Evolutionary conservation across 352 stramenopile species (phyloP).

Genomic region (Phytophthora melonis): DNA sequence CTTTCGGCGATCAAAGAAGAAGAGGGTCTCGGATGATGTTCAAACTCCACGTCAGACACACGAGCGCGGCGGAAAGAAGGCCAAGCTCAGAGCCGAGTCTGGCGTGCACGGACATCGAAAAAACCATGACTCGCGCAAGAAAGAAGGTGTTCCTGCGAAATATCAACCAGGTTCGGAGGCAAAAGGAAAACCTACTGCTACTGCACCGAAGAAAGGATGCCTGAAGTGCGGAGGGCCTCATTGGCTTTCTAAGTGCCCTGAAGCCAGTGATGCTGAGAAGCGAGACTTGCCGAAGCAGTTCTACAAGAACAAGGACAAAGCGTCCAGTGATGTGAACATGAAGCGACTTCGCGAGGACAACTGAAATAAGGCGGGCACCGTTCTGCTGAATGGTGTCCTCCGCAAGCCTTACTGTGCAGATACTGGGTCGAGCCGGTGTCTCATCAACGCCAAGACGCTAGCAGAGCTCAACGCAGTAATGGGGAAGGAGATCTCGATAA

Average conservation of each 20-base stretch:
- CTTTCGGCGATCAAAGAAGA: slow-evolving; percentile 13
- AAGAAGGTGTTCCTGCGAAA: too few relatives aligned
- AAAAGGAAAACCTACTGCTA: not conserved
- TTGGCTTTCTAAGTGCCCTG: slow-evolving; percentile 3
- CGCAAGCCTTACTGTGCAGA: slow-evolving; percentile 5
- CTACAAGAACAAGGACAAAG: slow-evolving; percentile 8
- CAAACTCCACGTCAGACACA: not conserved
- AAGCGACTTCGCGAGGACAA: slow-evolving; percentile 15
- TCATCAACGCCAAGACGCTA: slow-evolving; percentile 1
- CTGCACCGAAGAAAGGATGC: not conserved
- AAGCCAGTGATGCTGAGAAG: slow-evolving; percentile 4
- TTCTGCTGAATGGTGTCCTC: slow-evolving; percentile 20
- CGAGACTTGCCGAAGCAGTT: slow-evolving; percentile 6
- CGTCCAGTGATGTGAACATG: slow-evolving; percentile 3
- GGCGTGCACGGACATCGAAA: not conserved
- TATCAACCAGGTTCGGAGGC: too few relatives aligned
- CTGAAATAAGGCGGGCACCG: slow-evolving; percentile 13
- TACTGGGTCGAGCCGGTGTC: slow-evolving; percentile 1
- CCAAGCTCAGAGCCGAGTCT: not conserved
- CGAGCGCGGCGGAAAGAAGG: not conserved
- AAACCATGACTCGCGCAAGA: not conserved
- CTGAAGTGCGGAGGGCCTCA: slow-evolving; percentile 14
- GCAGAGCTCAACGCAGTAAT: not conserved
- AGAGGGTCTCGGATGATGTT: not conserved
- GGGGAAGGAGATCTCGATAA: not conserved